Conservation (phyloP, 139 green algal genomes). For the Diplosphaera chodatii region DNA sequence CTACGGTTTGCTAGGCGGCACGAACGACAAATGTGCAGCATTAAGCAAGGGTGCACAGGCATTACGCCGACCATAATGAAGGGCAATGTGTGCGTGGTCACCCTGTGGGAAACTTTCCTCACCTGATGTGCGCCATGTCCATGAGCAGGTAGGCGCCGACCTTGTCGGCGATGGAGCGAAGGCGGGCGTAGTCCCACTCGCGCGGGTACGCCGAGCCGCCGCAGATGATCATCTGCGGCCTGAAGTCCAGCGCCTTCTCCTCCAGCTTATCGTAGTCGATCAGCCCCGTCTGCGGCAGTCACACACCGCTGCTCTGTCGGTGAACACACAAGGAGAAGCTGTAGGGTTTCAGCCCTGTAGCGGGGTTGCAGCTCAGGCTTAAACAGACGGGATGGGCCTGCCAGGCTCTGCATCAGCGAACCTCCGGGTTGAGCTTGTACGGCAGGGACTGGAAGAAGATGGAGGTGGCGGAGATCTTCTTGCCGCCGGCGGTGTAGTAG, state of each 20-base stretch:
- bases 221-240: constrained; percentile 78
- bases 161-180: constrained; percentile 65
- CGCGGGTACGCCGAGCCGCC: constrained; percentile 75
- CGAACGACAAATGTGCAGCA: too few species aligned
- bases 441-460: constrained; percentile 88
- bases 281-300: constrained; percentile 67
- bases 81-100: too few species aligned
- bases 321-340: too few species aligned
- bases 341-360: too few species aligned
- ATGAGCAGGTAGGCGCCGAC: constrained; percentile 73
- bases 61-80: too few species aligned
- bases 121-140: constrained; percentile 84
- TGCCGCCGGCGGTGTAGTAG: constrained; percentile 84
- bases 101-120: too few species aligned
- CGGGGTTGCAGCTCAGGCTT: too few species aligned
- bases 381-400: too few species aligned
- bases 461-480: constrained; percentile 80
- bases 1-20: too few species aligned
- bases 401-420: too few species aligned
- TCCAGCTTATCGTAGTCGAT: constrained; percentile 84
- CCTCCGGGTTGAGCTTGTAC: constrained; percentile 85
- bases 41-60: too few species aligned
- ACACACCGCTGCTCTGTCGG: too few species aligned
- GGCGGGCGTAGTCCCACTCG: constrained; percentile 79
- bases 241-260: constrained; percentile 79